Conservation (phyloP, 345 rosid genomes). For the Lepidium africanum region DNA sequence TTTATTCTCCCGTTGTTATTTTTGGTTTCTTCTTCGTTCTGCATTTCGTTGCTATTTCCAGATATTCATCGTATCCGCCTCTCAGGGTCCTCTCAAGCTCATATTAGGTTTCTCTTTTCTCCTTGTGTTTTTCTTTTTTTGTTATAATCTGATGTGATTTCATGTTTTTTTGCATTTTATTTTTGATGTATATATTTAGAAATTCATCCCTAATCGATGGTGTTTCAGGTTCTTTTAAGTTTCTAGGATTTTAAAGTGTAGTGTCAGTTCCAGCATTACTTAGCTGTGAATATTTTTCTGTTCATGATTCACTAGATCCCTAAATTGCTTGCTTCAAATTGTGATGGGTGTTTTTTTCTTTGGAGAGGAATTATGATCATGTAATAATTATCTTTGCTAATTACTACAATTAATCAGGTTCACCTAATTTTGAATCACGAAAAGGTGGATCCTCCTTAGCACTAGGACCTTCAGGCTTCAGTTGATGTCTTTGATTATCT, state of each 20-base stretch:
- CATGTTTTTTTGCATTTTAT: too few species aligned
- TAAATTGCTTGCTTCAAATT: neutral
- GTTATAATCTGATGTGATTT: too few species aligned
- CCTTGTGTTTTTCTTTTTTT: too few species aligned
- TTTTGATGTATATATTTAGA: too few species aligned
- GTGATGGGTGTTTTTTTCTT: neutral
- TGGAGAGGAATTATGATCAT: neutral
- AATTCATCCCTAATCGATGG: too few species aligned
- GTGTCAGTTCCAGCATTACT: neutral
- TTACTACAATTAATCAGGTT: slow-evolving; percentile 34
- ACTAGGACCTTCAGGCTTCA: slow-evolving; percentile 60
- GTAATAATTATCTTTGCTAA: neutral
- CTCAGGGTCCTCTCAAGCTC: too few species aligned
- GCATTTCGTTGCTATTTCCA: too few species aligned
- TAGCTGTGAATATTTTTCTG: neutral
- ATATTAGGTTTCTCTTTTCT: too few species aligned
- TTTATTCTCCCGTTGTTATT: too few species aligned
- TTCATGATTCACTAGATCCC: neutral
- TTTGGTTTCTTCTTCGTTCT: too few species aligned
- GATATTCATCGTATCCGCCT: neutral
- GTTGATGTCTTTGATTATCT: slow-evolving; percentile 31
- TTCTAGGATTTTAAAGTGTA: neutral
- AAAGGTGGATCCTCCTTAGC: slow-evolving; percentile 51
- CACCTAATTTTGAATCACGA: slow-evolving; percentile 47
- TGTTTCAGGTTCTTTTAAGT: neutral